Conservation (phyloP, 2,329 filamentous ascomycete species). For the Daldinia eschscholtzii region DNA sequence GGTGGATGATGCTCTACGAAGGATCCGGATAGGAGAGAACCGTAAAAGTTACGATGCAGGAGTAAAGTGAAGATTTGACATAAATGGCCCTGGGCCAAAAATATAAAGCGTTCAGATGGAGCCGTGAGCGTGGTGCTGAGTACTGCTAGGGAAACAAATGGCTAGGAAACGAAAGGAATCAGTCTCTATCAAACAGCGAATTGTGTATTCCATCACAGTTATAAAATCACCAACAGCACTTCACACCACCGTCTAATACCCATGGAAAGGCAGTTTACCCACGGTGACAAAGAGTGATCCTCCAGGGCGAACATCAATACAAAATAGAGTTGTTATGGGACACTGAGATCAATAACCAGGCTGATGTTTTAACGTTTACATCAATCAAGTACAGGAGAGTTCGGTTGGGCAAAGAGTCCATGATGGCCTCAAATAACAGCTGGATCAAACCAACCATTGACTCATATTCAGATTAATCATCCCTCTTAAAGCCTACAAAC, state of each 20-base stretch:
- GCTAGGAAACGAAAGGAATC: slow-evolving; percentile 10
- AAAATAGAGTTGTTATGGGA: background rate
- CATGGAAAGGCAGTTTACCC: background rate
- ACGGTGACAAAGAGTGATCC: background rate
- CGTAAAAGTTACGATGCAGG: background rate
- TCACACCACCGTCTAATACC: background rate
- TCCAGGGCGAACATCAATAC: background rate
- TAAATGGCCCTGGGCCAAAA: background rate
- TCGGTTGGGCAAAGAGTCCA: background rate
- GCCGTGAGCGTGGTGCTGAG: background rate
- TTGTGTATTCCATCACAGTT: background rate
- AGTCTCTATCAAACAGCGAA: slow-evolving; percentile 6
- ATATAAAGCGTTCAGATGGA: slow-evolving; percentile 7
- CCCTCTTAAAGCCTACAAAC: background rate
- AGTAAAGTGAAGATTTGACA: background rate
- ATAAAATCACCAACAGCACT: background rate
- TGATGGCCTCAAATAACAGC: background rate
- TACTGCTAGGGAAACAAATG: slow-evolving; percentile 9
- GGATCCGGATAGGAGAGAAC: background rate
- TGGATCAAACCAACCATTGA: slow-evolving; percentile 4
- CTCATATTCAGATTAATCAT: background rate
- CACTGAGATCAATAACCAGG: background rate
- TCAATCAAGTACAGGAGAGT: background rate
- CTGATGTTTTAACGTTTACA: background rate
- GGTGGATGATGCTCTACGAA: background rate